A percentile compares a stretch with the other conserved stretches of the same genome.
Conservation (phyloP, 441 rosid species). For the Aleurites moluccanus region DNA sequence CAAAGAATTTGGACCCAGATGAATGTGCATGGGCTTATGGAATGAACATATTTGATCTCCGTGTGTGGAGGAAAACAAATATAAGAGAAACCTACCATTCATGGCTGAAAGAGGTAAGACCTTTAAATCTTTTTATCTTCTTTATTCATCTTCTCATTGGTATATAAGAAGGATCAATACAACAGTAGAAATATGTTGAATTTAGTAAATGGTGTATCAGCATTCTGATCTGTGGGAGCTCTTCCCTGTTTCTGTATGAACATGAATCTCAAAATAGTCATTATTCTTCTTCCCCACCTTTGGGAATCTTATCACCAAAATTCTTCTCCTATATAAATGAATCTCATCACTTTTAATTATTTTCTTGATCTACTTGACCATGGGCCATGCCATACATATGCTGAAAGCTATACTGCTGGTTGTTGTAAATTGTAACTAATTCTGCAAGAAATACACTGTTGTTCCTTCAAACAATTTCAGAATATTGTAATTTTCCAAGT, state of each 20-base stretch:
- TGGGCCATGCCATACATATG: not conserved
- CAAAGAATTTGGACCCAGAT: slow-evolving; percentile 72
- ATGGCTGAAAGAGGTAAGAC: slow-evolving; percentile 89
- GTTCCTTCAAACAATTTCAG: not conserved
- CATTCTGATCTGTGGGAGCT: not conserved
- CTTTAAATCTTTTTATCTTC: slow-evolving; percentile 7
- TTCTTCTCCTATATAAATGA: not conserved
- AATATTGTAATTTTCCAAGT: not conserved
- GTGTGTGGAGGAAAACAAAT: slow-evolving; percentile 82
- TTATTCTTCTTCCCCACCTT: slow-evolving; percentile 5
- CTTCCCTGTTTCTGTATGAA: not conserved
- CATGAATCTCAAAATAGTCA: not conserved
- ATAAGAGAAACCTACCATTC: slow-evolving; percentile 88
- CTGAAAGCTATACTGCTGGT: not conserved
- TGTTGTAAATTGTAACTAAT: not conserved
- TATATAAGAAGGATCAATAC: not conserved
- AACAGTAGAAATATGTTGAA: not conserved
- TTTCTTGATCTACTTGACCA: not conserved
- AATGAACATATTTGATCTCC: slow-evolving; percentile 93
- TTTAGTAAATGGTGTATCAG: not conserved
- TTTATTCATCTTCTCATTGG: not conserved
- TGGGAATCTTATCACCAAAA: not conserved
- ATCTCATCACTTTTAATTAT: not conserved
- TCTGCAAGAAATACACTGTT: not conserved
- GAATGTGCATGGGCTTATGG: slow-evolving; percentile 99